Percentiles rank a stretch among this genome's conserved stretches.
Evolutionary conservation across 306 rosid genomes (phyloP).

Genomic region (Glycine latifolia): DNA sequence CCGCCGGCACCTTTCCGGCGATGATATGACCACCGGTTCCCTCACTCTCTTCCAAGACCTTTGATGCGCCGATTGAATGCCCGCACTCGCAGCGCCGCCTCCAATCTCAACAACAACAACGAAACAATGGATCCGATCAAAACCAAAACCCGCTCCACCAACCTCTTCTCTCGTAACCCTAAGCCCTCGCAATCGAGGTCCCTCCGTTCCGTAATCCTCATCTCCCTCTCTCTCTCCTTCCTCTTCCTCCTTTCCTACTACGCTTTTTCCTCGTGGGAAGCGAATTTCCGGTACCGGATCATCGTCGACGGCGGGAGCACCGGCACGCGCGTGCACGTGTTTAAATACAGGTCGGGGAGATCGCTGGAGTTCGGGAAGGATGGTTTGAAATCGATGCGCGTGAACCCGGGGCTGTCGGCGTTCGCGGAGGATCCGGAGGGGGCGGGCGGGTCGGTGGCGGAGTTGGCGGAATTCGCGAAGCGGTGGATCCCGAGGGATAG

Average conservation of each 20-base stretch:
- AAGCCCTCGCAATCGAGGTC: constrained; percentile 34
- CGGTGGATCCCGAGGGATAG: constrained; percentile 65
- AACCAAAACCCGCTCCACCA: constrained; percentile 56
- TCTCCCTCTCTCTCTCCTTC: constrained; percentile 17
- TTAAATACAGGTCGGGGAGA: constrained; percentile 47
- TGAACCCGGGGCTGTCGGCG: constrained; percentile 84
- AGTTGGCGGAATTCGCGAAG: constrained; percentile 77
- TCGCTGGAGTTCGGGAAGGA: constrained; percentile 60
- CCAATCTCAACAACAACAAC: constrained; percentile 25
- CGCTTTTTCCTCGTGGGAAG: constrained; percentile 17
- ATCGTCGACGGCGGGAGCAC: constrained; percentile 94
- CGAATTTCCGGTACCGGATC: constrained; percentile 58
- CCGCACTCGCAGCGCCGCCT: constrained; percentile 54
- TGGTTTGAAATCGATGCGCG: constrained; percentile 69
- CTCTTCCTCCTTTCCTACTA: constrained; percentile 10
- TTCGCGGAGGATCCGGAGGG: constrained; percentile 63
- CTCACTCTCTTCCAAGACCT: background rate
- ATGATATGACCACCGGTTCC: constrained; percentile 45
- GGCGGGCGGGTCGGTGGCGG: constrained; percentile 67
- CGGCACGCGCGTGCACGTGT: constrained; percentile 84
- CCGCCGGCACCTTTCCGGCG: constrained; percentile 24
- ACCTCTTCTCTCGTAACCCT: constrained; percentile 64
- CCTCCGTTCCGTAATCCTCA: constrained; percentile 14
- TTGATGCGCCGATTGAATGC: constrained; percentile 90
- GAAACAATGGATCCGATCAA: constrained; percentile 76